phyloP scores from a whole-genome alignment of 441 rosid species.

The Capsella rubella region DNA sequence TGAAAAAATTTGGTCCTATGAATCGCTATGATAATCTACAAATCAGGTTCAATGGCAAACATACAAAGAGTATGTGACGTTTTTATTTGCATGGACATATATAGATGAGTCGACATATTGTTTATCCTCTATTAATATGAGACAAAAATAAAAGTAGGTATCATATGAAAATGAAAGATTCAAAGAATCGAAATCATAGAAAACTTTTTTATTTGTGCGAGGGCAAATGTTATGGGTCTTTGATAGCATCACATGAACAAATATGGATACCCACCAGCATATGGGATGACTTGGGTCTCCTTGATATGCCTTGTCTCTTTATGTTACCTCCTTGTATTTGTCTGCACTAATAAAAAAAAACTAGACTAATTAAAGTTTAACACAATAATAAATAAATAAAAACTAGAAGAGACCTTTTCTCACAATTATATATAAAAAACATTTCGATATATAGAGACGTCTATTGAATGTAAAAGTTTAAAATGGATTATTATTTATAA shows the following conservation, averaged over 20 bases:
- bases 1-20: neutral
- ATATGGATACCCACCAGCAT: slow-evolving; percentile 52
- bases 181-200: slow-evolving; percentile 30
- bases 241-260: slow-evolving; percentile 48
- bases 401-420: neutral
- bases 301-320: slow-evolving; percentile 39
- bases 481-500: neutral
- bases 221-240: slow-evolving; percentile 43
- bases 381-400: neutral
- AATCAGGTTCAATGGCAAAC: slow-evolving; percentile 14
- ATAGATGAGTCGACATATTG: slow-evolving; percentile 33
- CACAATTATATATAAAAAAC: neutral
- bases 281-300: slow-evolving; percentile 35
- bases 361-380: neutral
- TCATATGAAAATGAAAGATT: slow-evolving; percentile 6
- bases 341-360: slow-evolving; percentile 5
- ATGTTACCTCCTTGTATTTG: slow-evolving; percentile 35
- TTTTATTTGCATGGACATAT: slow-evolving; percentile 35
- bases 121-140: slow-evolving; percentile 24
- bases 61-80: slow-evolving; percentile 39
- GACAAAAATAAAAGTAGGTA: slow-evolving; percentile 43
- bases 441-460: neutral
- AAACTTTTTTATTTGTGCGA: neutral
- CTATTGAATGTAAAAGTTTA: neutral
- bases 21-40: slow-evolving; percentile 12